A percentile compares a stretch with the other conserved stretches of the same genome.
phyloP scores from a whole-genome alignment of 2,329 filamentous ascomycete species.

The Coleophoma crateriformis region DNA sequence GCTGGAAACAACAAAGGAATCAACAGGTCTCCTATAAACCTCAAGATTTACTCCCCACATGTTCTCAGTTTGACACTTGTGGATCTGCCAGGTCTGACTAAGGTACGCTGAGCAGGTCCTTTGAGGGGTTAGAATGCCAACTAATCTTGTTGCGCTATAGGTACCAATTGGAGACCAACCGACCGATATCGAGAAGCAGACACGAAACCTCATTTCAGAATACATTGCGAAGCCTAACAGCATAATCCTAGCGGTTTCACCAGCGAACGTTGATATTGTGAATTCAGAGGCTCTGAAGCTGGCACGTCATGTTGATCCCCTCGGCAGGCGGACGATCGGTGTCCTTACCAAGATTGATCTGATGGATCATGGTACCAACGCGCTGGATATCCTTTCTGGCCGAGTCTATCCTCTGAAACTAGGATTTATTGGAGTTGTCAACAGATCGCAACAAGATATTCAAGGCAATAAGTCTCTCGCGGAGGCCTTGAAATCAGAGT shows the following conservation, averaged over 20 bases:
- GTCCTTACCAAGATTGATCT: slow-evolving; percentile 95
- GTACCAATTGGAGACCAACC: slow-evolving; percentile 98
- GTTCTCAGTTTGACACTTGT: slow-evolving; percentile 95
- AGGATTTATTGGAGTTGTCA: slow-evolving; percentile 96
- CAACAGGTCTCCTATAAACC: slow-evolving; percentile 93
- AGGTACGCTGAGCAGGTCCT: slow-evolving; percentile 48
- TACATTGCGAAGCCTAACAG: slow-evolving; percentile 99
- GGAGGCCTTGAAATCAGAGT: slow-evolving; percentile 82
- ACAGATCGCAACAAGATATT: slow-evolving; percentile 97
- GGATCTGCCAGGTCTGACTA: slow-evolving; percentile 91
- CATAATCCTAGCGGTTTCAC: slow-evolving; percentile 93
- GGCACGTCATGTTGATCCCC: slow-evolving; percentile 90
- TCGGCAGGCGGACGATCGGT: slow-evolving; percentile 91
- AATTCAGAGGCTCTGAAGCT: slow-evolving; percentile 98
- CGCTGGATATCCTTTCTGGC: slow-evolving; percentile 93
- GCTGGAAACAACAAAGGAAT: slow-evolving; percentile 97
- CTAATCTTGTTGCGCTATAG: slow-evolving; percentile 31
- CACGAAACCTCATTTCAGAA: slow-evolving; percentile 90
- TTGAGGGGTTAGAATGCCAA: neutral
- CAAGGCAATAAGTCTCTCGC: slow-evolving; percentile 92
- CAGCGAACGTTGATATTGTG: slow-evolving; percentile 95
- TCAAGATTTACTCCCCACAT: slow-evolving; percentile 97
- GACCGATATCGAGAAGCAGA: slow-evolving; percentile 97
- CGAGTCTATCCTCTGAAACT: slow-evolving; percentile 95
- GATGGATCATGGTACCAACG: slow-evolving; percentile 98